Evolutionary conservation across 108 stramenopile species (phyloP).

Genomic region (Aureococcus anophagefferens): DNA sequence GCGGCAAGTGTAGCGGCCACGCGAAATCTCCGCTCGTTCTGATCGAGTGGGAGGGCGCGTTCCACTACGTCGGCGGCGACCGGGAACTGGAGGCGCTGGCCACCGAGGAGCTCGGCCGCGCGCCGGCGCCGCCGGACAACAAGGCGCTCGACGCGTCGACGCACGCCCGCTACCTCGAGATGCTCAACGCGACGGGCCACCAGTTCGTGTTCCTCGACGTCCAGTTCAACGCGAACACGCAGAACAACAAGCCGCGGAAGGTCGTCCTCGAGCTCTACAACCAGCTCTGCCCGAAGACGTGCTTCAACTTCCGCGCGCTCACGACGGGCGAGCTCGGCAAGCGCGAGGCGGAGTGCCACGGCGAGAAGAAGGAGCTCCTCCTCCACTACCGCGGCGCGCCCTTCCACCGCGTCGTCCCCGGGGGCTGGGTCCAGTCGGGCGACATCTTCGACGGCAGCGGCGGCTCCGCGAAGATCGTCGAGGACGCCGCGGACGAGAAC

Average conservation of each 20-base stretch:
- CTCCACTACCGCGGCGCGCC: slow-evolving; percentile 40
- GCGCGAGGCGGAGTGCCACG: background rate
- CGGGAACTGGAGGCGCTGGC: background rate
- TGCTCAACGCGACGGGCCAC: background rate
- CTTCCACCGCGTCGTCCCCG: slow-evolving; percentile 46
- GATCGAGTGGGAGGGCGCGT: too few species aligned
- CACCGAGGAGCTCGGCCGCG: background rate
- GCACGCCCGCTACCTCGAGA: background rate
- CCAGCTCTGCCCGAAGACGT: slow-evolving; percentile 23
- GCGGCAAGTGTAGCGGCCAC: background rate
- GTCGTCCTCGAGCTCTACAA: slow-evolving; percentile 25
- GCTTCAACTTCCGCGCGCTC: slow-evolving; percentile 27
- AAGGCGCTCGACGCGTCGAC: background rate
- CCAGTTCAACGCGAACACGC: background rate
- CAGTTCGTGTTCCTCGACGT: background rate
- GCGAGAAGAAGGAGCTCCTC: background rate
- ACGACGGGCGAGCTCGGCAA: slow-evolving; percentile 20
- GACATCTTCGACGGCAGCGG: slow-evolving; percentile 44
- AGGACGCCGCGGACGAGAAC: slow-evolving; percentile 1
- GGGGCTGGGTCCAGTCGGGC: slow-evolving; percentile 41
- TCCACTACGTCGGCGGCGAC: background rate
- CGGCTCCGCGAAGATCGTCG: slow-evolving; percentile 23
- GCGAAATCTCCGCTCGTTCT: too few species aligned
- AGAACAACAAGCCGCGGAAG: background rate
- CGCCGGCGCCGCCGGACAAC: background rate